phyloP scores from a whole-genome alignment of 202 grass and related monocot species.

The Hordeum pubiflorum region DNA sequence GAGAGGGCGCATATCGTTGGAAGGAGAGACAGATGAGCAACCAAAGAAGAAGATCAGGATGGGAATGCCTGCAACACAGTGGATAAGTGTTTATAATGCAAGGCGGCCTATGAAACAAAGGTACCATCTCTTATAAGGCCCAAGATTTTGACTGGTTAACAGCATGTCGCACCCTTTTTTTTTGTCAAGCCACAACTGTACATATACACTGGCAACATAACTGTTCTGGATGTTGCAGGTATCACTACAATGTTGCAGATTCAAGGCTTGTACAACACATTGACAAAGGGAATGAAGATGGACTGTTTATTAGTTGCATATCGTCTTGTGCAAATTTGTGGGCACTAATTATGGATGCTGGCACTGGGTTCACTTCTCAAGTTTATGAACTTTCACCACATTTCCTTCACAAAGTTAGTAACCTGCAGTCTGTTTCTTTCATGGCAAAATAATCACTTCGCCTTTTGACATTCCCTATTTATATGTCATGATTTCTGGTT shows the following conservation, averaged over 20 bases:
- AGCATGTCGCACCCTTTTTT: neutral
- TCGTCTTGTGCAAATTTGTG: slow-evolving; percentile 85
- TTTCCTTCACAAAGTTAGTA: slow-evolving; percentile 96
- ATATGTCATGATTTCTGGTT: slow-evolving; percentile 23
- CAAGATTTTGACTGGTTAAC: neutral
- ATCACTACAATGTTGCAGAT: slow-evolving; percentile 98
- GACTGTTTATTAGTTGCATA: slow-evolving; percentile 90
- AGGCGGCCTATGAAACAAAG: slow-evolving; percentile 94
- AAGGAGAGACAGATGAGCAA: slow-evolving; percentile 89
- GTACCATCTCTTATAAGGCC: slow-evolving; percentile 28
- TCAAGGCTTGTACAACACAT: slow-evolving; percentile 79
- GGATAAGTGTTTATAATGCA: slow-evolving; percentile 99
- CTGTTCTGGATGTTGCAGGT: slow-evolving; percentile 51
- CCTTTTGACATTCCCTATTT: neutral
- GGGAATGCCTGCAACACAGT: slow-evolving; percentile 94
- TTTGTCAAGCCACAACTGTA: neutral
- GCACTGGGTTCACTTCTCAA: slow-evolving; percentile 78
- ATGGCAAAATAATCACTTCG: slow-evolving; percentile 20
- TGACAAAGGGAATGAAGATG: slow-evolving; percentile 97
- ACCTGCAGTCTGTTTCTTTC: slow-evolving; percentile 21
- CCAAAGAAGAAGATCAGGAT: slow-evolving; percentile 98
- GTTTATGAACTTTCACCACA: slow-evolving; percentile 87
- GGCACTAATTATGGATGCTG: slow-evolving; percentile 99
- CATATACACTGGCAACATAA: neutral
- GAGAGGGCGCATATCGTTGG: slow-evolving; percentile 71